These are phyloP conservation scores for Solanum clarkiae DNA, from an alignment of 257 asterid species.

Conservation along the genomic window DNA sequence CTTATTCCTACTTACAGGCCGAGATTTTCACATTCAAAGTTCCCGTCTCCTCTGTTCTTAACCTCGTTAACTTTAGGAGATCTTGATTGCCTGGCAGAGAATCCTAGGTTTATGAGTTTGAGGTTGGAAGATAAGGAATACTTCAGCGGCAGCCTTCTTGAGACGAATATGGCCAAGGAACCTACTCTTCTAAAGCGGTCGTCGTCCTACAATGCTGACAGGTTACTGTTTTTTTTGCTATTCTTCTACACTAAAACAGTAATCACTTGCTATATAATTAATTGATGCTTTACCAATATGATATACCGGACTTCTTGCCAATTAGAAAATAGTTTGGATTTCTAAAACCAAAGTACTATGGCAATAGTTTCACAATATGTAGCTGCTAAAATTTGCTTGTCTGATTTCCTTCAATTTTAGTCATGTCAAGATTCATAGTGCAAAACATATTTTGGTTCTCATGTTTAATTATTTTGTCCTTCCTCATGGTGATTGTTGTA, in stretches of 20 bases:
- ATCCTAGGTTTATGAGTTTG: conserved; percentile 53
- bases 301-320: not conserved
- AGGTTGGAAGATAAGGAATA: conserved; percentile 77
- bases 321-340: not conserved
- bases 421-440: not conserved
- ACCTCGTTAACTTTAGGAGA: conserved; percentile 67
- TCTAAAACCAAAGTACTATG: not conserved
- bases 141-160: conserved; percentile 87
- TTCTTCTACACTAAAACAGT: not conserved
- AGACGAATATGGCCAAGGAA: conserved; percentile 54
- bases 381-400: not conserved
- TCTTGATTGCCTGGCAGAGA: conserved; percentile 57
- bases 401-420: not conserved
- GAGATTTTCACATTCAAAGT: conserved; percentile 63
- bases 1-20: conserved; percentile 74
- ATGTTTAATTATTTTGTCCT: not conserved
- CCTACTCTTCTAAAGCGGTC: conserved; percentile 58
- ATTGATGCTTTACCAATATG: not conserved
- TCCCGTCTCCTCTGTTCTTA: conserved; percentile 69
- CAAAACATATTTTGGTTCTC: not conserved
- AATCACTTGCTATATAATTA: not conserved
- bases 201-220: conserved; percentile 72
- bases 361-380: not conserved
- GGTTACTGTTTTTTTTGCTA: conserved; percentile 20
- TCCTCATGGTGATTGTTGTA: not conserved